These are phyloP conservation scores for Coemansia sp. DNA, from an alignment of 192 early-diverging fungal species.

Conservation along the genomic window DNA sequence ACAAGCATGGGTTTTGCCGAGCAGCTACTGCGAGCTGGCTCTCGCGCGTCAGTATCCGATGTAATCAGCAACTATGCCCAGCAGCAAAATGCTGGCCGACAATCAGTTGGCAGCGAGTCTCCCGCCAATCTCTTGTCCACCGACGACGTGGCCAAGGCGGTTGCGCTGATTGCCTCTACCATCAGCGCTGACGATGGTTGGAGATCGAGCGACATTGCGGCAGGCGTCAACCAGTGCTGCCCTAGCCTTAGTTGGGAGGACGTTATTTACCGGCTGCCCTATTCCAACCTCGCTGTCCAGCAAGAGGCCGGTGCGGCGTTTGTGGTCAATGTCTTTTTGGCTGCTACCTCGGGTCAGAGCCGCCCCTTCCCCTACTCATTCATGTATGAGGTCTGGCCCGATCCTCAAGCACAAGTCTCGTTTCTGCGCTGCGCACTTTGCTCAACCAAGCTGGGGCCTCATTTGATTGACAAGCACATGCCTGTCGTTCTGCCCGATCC, in stretches of 20 bases:
- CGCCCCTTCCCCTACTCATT: constrained; percentile 52
- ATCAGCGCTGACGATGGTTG: constrained; percentile 23
- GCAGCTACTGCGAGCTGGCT: constrained; percentile 36
- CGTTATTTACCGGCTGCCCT: constrained; percentile 48
- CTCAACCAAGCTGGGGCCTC: constrained; percentile 21
- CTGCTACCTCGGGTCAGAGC: constrained; percentile 43
- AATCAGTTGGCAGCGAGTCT: constrained; percentile 10
- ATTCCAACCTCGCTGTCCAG: constrained; percentile 32
- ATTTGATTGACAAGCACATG: constrained; percentile 54
- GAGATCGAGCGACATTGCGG: constrained; percentile 40
- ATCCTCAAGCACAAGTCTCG: constrained; percentile 44
- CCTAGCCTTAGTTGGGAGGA: constrained; percentile 52
- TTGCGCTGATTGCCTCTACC: constrained; percentile 48
- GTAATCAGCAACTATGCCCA: constrained; percentile 29
- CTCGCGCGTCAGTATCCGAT: constrained; percentile 35
- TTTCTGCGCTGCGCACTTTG: constrained; percentile 45
- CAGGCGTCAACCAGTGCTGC: constrained; percentile 28
- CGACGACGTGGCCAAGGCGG: constrained; percentile 44
- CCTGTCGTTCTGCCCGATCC: constrained; percentile 41
- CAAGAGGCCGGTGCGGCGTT: constrained; percentile 47
- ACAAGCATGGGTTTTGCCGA: constrained; percentile 51
- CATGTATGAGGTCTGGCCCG: constrained; percentile 57
- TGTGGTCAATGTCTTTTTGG: constrained; percentile 37
- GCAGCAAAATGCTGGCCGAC: constrained; percentile 10
- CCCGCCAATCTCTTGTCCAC: constrained; percentile 14